Evolutionary conservation across 768 basidiomycete species (phyloP).

Genomic region (Podaxis mareebaensis): DNA sequence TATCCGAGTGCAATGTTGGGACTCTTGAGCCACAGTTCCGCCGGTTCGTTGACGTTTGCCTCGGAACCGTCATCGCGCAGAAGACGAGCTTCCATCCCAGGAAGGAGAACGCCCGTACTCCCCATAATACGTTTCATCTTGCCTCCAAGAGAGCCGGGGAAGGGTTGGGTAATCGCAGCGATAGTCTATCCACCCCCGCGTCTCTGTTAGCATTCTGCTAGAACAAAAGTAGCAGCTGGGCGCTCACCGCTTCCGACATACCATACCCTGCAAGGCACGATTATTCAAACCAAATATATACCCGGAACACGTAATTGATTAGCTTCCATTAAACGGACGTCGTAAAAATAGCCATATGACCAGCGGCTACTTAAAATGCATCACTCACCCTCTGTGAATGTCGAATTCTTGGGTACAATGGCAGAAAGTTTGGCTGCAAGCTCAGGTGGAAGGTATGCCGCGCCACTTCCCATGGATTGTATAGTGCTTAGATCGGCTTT

Average conservation of each 20-base stretch:
- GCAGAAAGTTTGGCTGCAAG: conserved; percentile 43
- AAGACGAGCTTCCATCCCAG: conserved; percentile 66
- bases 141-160: conserved; percentile 46
- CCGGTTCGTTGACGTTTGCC: conserved; percentile 56
- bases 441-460: conserved; percentile 65
- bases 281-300: no score
- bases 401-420: conserved; percentile 34
- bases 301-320: no score
- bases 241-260: conserved; percentile 66
- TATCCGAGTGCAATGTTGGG: conserved; percentile 65
- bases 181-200: conserved; percentile 47
- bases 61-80: conserved; percentile 58
- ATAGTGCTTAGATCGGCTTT: conserved; percentile 58
- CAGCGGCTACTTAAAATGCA: neutral
- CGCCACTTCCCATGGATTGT: conserved; percentile 47
- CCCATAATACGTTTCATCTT: conserved; percentile 39
- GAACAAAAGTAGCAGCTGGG: neutral
- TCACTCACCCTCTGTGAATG: conserved; percentile 47
- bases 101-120: conserved; percentile 57
- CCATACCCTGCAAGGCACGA: conserved; percentile 56
- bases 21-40: conserved; percentile 64
- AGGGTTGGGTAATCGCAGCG: conserved; percentile 43
- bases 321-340: no score
- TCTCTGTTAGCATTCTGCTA: neutral
- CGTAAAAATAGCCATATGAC: neutral